Evolutionary conservation across 331 rosid genomes (phyloP), one percentile per base, ranked within the genome.

Genomic region (Dryas integrifolia): DNA sequence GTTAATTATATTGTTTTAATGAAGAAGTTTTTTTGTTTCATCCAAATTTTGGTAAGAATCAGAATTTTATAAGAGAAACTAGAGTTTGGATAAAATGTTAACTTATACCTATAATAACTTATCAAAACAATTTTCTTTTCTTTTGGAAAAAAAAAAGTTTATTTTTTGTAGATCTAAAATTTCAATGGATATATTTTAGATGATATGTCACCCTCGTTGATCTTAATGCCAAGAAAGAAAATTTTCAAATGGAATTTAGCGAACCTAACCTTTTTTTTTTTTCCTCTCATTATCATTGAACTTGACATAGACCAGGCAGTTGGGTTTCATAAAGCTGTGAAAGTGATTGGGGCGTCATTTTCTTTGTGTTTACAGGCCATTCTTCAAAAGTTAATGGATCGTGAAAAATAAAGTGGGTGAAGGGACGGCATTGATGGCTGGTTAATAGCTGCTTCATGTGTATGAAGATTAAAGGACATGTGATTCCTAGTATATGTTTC

Each of bases 321-420:
- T 70, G 41, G 74, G 14, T 18, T 12, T 70, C 40, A 43, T 12
- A 43, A 43, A 43, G 44, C 9, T 24, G 41, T 70, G 58, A 66
- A 15, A 49, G 58, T 48, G 45, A 7, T 26, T 67, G 58, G 30
- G 26, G 7, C 58, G 30, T 48, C 2, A 10, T 67, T 48, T 52
- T 43, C 44, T 70, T 70, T 57, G 43, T 72, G 58, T 58, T 45
- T 57, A 58, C 86, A 86, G 94, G 77, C 77, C 35, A 72, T 77
- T 67, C 91, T 88, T 82, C 82, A 60, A 21, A 87, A 81, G 70
- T 67, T 82, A 77, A 79, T 88, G 74, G 89, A 84, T 44, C 87
- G 83, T 11, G 86, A 88, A 71, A 76, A 78, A 70, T 86, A 73
- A 65, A 79, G 72, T 73, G 58, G 71, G 58, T 6, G 70, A 69